Base-by-base conservation (phyloP, 768 basidiomycete genomes). In the Mycena chlorophos region DNA sequence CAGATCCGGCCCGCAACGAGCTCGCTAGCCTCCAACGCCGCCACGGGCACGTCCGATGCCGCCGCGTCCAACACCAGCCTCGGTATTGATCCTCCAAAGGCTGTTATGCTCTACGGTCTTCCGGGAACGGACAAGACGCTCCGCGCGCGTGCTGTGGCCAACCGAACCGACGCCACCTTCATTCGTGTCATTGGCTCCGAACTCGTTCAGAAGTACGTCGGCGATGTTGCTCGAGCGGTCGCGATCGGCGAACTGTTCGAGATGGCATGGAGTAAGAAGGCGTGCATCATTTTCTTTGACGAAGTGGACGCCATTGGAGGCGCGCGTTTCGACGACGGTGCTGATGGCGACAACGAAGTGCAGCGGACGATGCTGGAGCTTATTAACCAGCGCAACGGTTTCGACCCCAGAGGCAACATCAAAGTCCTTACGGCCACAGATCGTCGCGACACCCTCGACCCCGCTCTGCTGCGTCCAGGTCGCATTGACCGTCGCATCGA, bases 391-490 rank as follows among this genome's bases (percentile, higher is more conserved):
- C 75, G 98, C 69, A 94, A 99, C 66, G 97, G 97, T 28, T 99
- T 99, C 73, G 97, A 98, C 72, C 89, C 96, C 5, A 76, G 97
- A 75, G 97, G 97, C n/a, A 98, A 98, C 68, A 98, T 99, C 75
- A 99, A 99, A 72, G 96, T 99, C 20, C 80, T 99, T 55, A 99
- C 98, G 97, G 97, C 97, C 27, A 98, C 97, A 5, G 98, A 99
- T 77, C 78, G 96, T 72, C 97, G 97, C 19, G 97, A 99, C 72
- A 98, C 97, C 1, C 83, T 99, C 43, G 97, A 99, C 72, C 97
- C 97, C 56, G 97, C 97, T 5, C 78, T 99, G 30, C 78, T 99
- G 49, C 88, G 97, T 51, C 97, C 97, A 16, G 97, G 97, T 48
- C 90, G 97, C 66, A 78, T 99, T 30, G 97, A 99, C 73, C 85